Conservation (phyloP, 345 rosid genomes). For the Syzygium grande region DNA sequence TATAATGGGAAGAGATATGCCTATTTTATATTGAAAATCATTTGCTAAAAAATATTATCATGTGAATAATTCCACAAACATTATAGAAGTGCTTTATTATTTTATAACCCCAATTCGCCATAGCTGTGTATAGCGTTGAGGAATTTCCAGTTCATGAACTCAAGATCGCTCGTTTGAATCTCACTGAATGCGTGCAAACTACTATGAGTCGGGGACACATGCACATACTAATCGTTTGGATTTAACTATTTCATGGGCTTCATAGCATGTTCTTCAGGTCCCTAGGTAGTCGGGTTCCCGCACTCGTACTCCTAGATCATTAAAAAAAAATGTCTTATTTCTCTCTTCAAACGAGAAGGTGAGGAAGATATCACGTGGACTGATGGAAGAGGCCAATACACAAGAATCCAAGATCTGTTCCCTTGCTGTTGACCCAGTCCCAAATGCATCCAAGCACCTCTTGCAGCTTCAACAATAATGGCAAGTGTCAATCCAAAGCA, state of each 20-base stretch:
- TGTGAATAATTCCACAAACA: background rate
- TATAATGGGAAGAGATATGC: background rate
- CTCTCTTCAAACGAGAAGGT: background rate
- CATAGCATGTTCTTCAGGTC: fast-evolving
- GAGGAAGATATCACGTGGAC: background rate
- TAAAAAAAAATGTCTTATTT: background rate
- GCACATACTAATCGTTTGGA: background rate
- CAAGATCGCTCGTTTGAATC: background rate
- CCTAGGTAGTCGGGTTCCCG: background rate
- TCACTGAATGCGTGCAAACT: background rate
- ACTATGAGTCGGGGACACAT: background rate
- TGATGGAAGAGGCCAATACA: background rate
- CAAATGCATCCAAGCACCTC: background rate
- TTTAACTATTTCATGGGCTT: background rate
- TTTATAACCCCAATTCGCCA: background rate
- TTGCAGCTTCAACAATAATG: background rate
- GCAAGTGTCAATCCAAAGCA: background rate
- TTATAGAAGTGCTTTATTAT: too few relatives aligned
- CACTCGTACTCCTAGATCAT: background rate
- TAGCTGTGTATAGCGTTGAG: background rate
- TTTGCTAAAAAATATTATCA: background rate
- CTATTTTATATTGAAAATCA: background rate
- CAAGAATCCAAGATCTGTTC: background rate
- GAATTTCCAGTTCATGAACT: background rate
- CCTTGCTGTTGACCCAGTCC: background rate